Percentiles rank a stretch among this genome's conserved stretches.
Evolutionary conservation across 192 early-diverging fungal species (phyloP).

Genomic region (Umbelopsis sp.): DNA sequence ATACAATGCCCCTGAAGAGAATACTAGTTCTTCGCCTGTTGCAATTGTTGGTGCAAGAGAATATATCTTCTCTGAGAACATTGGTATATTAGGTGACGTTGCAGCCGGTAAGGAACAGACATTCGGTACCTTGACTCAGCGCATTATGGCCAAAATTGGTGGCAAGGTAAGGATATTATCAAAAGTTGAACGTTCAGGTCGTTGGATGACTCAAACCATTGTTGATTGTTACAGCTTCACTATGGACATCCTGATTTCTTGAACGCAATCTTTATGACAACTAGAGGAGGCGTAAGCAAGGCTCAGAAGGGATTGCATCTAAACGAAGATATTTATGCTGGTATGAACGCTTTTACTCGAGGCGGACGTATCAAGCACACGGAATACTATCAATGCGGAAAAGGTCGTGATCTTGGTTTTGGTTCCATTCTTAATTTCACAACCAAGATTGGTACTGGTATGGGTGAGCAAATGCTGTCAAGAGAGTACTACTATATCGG

Average conservation of each 20-base stretch:
- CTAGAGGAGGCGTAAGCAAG: conserved; percentile 85
- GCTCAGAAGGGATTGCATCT: conserved; percentile 89
- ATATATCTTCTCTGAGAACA: conserved; percentile 85
- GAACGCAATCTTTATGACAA: conserved; percentile 87
- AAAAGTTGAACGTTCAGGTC: too few species aligned
- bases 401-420: conserved; percentile 89
- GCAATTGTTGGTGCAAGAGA: conserved; percentile 88
- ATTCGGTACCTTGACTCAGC: conserved; percentile 83
- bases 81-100: conserved; percentile 85
- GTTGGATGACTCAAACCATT: too few species aligned
- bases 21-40: conserved; percentile 62
- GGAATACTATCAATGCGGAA: conserved; percentile 91
- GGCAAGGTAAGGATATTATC: conserved; percentile 43
- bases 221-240: conserved; percentile 49
- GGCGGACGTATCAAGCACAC: conserved; percentile 88
- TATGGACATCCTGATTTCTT: conserved; percentile 92
- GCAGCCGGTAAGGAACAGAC: conserved; percentile 89
- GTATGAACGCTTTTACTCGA: conserved; percentile 85
- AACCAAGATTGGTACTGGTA: conserved; percentile 89
- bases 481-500: conserved; percentile 91
- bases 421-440: conserved; percentile 88
- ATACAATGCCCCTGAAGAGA: conserved; percentile 64
- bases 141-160: conserved; percentile 84
- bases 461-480: conserved; percentile 94
- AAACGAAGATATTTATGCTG: conserved; percentile 93